Conservation (phyloP, 2,329 filamentous ascomycete genomes). For the Drechmeria coniospora region DNA sequence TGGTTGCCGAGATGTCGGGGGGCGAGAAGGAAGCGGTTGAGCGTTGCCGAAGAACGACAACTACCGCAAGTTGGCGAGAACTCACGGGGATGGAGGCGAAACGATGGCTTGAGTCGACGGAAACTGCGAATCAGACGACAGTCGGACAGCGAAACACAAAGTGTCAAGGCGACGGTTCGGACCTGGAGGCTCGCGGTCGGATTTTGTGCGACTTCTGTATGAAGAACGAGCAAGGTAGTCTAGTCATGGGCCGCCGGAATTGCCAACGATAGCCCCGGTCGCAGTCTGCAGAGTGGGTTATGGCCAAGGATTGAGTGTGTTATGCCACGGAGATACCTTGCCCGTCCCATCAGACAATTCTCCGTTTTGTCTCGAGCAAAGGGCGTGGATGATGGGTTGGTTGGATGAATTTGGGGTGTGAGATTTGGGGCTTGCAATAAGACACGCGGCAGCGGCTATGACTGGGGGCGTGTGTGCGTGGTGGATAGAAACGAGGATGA, state of each 20-base stretch:
- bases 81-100: constrained; percentile 1
- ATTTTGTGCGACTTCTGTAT: constrained; percentile 35
- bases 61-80: constrained; percentile 14
- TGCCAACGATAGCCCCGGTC: constrained; percentile 20
- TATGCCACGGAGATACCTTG: constrained; percentile 17
- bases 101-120: constrained; percentile 2
- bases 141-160: constrained; percentile 14
- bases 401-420: constrained; percentile 6
- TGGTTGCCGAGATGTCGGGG: constrained; percentile 23
- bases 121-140: constrained; percentile 8
- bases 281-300: constrained; percentile 20
- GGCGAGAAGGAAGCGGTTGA: constrained; percentile 8
- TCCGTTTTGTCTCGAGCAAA: constrained; percentile 17
- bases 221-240: no score
- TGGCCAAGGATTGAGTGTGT: constrained; percentile 21
- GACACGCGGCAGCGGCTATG: constrained; percentile 10
- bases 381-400: constrained; percentile 8
- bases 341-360: constrained; percentile 19
- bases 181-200: constrained; percentile 25
- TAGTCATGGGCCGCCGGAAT: constrained; percentile 25
- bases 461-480: constrained; percentile 6
- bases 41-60: no score
- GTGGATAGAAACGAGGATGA: no score
- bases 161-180: constrained; percentile 11
- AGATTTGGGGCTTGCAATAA: constrained; percentile 12